These are phyloP conservation scores for Yamadazyma mexicana DNA, from an alignment of 1,139 yeast species.

Conservation along the genomic window DNA sequence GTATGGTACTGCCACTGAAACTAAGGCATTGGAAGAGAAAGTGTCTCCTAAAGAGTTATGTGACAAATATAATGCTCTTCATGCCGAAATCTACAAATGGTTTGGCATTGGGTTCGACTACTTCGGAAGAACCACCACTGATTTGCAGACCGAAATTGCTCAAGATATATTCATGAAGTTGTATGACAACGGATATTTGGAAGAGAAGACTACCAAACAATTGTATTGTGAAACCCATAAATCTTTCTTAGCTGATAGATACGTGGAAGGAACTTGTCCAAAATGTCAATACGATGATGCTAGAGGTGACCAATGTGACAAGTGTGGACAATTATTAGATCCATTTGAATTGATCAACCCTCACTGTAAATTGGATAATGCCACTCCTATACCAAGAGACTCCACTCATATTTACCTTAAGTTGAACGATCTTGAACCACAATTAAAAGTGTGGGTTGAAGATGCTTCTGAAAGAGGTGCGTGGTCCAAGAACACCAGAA, in stretches of 20 bases:
- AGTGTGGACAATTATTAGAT: constrained; percentile 85
- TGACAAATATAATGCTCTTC: constrained; percentile 85
- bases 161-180: constrained; percentile 85
- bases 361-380: constrained; percentile 88
- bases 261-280: constrained; percentile 97
- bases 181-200: constrained; percentile 71
- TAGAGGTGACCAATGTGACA: constrained; percentile 98
- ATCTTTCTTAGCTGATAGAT: constrained; percentile 93
- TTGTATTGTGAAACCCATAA: constrained; percentile 87
- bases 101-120: constrained; percentile 91
- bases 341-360: constrained; percentile 94
- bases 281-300: constrained; percentile 94
- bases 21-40: constrained; percentile 93
- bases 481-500: constrained; percentile 90
- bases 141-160: constrained; percentile 89
- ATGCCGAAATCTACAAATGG: constrained; percentile 92
- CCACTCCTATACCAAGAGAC: constrained; percentile 74
- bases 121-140: constrained; percentile 96
- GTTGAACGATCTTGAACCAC: constrained; percentile 78
- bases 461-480: constrained; percentile 67
- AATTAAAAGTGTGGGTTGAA: constrained; percentile 70
- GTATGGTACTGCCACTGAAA: constrained; percentile 99
- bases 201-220: constrained; percentile 86
- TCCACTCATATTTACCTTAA: constrained; percentile 86
- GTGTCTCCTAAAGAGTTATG: constrained; percentile 86